phyloP scores from a whole-genome alignment of 352 stramenopile species.

The Pythium coloratum region DNA sequence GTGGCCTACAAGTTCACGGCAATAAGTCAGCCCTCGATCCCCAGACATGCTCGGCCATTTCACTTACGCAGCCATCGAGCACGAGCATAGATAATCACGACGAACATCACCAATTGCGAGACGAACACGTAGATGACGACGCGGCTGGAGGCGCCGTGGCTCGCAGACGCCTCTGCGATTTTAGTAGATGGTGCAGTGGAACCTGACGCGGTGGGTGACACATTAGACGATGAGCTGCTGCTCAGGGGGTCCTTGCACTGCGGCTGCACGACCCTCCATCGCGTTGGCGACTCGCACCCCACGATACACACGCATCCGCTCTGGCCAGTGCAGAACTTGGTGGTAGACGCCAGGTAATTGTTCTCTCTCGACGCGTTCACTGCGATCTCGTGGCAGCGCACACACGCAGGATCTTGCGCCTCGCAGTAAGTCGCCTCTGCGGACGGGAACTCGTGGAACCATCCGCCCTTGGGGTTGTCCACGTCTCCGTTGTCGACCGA shows the following conservation, averaged over 20 bases:
- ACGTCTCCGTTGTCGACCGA: conserved; percentile 41
- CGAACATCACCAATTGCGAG: conserved; percentile 19
- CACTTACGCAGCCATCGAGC: conserved; percentile 21
- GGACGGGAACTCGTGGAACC: conserved; percentile 48
- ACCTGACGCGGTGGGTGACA: background rate
- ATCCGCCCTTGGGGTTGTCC: conserved; percentile 25
- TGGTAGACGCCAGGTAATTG: conserved; percentile 45
- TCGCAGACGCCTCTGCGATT: background rate
- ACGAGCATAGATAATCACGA: conserved; percentile 10
- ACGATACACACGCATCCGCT: conserved; percentile 54
- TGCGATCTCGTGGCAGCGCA: conserved; percentile 41
- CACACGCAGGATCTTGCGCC: conserved; percentile 39
- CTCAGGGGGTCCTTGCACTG: conserved; percentile 6
- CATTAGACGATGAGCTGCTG: background rate
- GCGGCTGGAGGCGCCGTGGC: background rate
- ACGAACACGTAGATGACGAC: conserved; percentile 20
- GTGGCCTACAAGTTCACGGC: background rate
- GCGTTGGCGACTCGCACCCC: conserved; percentile 38
- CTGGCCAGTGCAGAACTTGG: conserved; percentile 46
- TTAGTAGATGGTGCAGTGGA: background rate
- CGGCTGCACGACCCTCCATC: conserved; percentile 9
- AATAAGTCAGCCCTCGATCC: background rate
- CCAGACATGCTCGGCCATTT: background rate
- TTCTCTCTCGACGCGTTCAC: conserved; percentile 36
- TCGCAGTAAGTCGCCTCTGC: conserved; percentile 56